Percentiles rank a stretch among this genome's conserved stretches.
phyloP scores from a whole-genome alignment of 176 grass and related monocot genomes.

The Poa annua region DNA sequence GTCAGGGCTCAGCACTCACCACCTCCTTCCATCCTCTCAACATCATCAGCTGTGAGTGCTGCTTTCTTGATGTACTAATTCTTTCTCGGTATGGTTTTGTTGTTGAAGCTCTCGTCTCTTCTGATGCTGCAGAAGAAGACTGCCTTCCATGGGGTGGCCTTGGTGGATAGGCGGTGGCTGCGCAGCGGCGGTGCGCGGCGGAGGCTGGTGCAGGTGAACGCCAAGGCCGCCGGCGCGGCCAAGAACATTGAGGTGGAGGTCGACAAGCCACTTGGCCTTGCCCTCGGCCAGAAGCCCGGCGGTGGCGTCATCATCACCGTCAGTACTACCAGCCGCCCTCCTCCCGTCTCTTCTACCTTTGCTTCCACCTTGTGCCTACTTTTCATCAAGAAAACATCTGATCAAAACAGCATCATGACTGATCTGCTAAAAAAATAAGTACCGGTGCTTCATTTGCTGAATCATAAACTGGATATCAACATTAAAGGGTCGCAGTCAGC shows the following conservation, averaged over 20 bases:
- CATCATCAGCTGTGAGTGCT: constrained; percentile 48
- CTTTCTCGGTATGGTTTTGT: background rate
- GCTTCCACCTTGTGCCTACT: background rate
- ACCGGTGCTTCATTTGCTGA: background rate
- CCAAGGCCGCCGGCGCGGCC: constrained; percentile 59
- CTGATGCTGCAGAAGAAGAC: constrained; percentile 67
- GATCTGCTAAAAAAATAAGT: background rate
- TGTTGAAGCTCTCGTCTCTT: constrained; percentile 15
- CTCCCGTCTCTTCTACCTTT: background rate
- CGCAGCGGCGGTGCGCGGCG: constrained; percentile 16
- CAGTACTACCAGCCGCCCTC: constrained; percentile 22
- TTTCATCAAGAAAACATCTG: constrained; percentile 19
- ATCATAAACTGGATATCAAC: constrained; percentile 10
- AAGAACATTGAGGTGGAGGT: constrained; percentile 97
- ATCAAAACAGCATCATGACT: constrained; percentile 16
- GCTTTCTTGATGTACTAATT: background rate
- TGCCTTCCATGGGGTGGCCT: constrained; percentile 61
- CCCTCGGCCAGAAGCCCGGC: constrained; percentile 81
- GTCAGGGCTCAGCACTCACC: constrained; percentile 39
- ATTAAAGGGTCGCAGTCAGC: background rate
- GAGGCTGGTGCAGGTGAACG: constrained; percentile 67
- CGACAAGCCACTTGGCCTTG: constrained; percentile 90
- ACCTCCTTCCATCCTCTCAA: constrained; percentile 36
- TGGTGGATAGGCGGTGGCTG: constrained; percentile 48
- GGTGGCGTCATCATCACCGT: constrained; percentile 91